A percentile compares a stretch with the other conserved stretches of the same genome.
These are phyloP conservation scores for Sphaerostilbella broomeana DNA, from an alignment of 2,329 filamentous ascomycete genomes.

Conservation along the genomic window DNA sequence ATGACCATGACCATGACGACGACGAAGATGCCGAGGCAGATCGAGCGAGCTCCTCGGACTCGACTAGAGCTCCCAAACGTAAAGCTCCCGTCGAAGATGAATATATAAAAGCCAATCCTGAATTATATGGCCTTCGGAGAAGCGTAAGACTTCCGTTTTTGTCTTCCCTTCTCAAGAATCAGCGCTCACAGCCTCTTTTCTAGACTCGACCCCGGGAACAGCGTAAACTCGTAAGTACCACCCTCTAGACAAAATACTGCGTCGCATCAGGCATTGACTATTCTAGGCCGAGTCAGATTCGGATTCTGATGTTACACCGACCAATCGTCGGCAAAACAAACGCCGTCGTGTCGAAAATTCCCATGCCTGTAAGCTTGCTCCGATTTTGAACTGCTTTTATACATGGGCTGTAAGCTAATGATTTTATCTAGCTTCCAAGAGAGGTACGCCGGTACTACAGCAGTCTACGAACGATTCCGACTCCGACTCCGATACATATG, in stretches of 20 bases:
- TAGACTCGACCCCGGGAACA: slow-evolving; percentile 53
- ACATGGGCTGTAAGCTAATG: slow-evolving; percentile 1
- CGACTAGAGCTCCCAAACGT: slow-evolving; percentile 65
- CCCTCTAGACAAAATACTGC: neutral
- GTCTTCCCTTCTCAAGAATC: slow-evolving; percentile 12
- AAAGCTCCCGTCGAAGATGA: slow-evolving; percentile 63
- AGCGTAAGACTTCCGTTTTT: slow-evolving; percentile 58
- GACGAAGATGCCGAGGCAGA: slow-evolving; percentile 35
- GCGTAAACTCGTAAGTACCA: slow-evolving; percentile 48
- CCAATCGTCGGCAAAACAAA: slow-evolving; percentile 54
- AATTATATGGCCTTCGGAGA: slow-evolving; percentile 87
- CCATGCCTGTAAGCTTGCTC: slow-evolving; percentile 48
- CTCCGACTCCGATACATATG: slow-evolving; percentile 72
- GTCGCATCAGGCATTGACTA: slow-evolving; percentile 10
- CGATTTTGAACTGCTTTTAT: neutral
- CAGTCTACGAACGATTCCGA: slow-evolving; percentile 55
- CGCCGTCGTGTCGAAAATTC: slow-evolving; percentile 63
- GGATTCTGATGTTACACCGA: slow-evolving; percentile 62
- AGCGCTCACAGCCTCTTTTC: slow-evolving; percentile 25
- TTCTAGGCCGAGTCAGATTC: slow-evolving; percentile 50
- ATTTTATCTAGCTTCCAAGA: slow-evolving; percentile 47
- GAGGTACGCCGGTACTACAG: slow-evolving; percentile 48
- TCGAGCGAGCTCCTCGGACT: slow-evolving; percentile 65
- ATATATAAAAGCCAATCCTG: slow-evolving; percentile 84
- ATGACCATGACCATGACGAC: slow-evolving; percentile 40